Evolutionary conservation across 768 basidiomycete species (phyloP), one percentile per base, ranked within the genome.

Genomic region (Gyrodon lividus): DNA sequence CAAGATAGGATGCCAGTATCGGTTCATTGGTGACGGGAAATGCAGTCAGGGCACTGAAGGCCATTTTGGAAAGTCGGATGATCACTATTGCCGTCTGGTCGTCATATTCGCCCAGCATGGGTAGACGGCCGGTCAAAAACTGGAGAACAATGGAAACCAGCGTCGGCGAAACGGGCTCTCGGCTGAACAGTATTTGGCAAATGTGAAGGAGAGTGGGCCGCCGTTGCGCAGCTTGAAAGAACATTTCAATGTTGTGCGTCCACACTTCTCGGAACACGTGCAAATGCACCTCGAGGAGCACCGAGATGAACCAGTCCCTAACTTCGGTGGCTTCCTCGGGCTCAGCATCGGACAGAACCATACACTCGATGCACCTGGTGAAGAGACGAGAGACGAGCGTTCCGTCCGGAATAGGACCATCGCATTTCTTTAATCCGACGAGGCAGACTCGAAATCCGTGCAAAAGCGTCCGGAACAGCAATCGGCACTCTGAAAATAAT

Each of bases 241-340:
- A 97, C 66, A 94, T 87, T 22, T 84, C 86, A 72, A 98, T 88
- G 66, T 92, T 88, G 65, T 84, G 85, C 31, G 89, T 92, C 93
- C 95, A 96, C 28, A 98, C 90, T 71, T 97, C 93, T 68, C 96
- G 89, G 66, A 97, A 95, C 54, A 95, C 88, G 62, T 96, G 91
- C 8, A 89, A 76, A 62, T 97, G 89, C 60, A 95, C 81, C 66
- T 94, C 89, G 33, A 83, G 69, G 40, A 95, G 78, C 37, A 89
- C 83, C 20, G 82, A 79, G 5, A 81, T 81, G 45, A 89, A 73
- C 78, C 86, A 85, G 51, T 99, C 96, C 61, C 93, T 80, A 5
- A 86, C 85, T 64, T 98, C 94, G 46, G 85, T 80, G 48, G 78
- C 76, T 48, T 86, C 82, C 39, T 82, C 81, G 46, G 79, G 78